Conservation (phyloP, 257 asterid genomes). For the Solanum corneliomulleri region DNA sequence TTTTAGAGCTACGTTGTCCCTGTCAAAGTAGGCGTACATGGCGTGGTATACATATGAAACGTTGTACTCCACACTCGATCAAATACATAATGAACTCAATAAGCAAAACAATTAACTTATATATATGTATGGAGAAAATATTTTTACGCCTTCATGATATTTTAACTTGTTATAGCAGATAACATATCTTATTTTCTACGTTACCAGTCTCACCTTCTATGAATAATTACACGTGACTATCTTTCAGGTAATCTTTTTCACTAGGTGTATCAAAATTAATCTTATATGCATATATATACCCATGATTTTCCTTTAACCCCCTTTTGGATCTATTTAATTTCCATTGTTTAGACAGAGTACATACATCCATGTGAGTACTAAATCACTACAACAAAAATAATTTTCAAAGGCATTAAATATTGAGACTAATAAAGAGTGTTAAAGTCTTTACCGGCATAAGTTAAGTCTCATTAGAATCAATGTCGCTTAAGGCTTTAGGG, state of each 20-base stretch:
- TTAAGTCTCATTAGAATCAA: too few species aligned
- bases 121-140: not conserved
- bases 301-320: not conserved
- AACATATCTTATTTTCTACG: too few species aligned
- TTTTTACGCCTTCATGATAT: not conserved
- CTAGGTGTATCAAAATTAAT: not conserved
- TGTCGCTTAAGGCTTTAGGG: too few species aligned
- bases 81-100: not conserved
- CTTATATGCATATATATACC: not conserved
- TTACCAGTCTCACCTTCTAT: not conserved
- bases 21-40: constrained; percentile 66
- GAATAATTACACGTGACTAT: not conserved
- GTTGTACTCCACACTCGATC: constrained; percentile 64
- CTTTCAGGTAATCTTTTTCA: not conserved
- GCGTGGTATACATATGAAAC: constrained; percentile 74
- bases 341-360: not conserved
- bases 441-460: too few species aligned
- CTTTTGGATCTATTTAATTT: not conserved
- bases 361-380: not conserved
- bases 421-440: too few species aligned
- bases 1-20: constrained; percentile 75
- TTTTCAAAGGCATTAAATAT: fast-evolving
- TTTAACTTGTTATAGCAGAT: not conserved
- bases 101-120: not conserved
- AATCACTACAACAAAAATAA: not conserved